Evolutionary conservation across 768 basidiomycete species (phyloP).

Genomic region (Asterophora parasitica): DNA sequence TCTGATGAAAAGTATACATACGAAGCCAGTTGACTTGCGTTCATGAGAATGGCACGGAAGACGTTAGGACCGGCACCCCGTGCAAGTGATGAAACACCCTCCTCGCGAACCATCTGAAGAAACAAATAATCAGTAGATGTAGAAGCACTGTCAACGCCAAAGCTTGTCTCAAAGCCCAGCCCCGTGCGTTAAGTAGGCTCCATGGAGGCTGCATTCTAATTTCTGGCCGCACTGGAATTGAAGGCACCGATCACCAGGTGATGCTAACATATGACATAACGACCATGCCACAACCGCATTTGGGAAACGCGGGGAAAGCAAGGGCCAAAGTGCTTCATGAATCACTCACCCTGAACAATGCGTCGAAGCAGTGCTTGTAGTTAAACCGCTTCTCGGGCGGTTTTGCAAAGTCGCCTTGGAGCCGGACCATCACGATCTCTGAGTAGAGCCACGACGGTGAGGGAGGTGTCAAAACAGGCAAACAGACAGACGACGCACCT

Average conservation of each 20-base stretch:
- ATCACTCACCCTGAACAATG: constrained; percentile 66
- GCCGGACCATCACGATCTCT: constrained; percentile 83
- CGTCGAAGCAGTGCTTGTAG: constrained; percentile 88
- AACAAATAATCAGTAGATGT: neutral
- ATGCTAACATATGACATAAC: constrained; percentile 1
- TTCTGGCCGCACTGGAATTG: too few species aligned
- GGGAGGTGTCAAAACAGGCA: neutral
- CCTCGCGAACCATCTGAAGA: constrained; percentile 78
- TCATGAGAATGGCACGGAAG: constrained; percentile 84
- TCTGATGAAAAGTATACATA: constrained; percentile 31
- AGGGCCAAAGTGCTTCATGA: neutral
- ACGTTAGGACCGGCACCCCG: constrained; percentile 84
- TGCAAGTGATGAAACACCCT: constrained; percentile 69
- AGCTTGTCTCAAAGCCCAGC: too few species aligned
- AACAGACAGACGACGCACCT: constrained; percentile 36
- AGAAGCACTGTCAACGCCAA: neutral
- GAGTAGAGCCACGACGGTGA: neutral
- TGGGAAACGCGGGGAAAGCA: constrained; percentile 7
- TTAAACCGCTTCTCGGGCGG: constrained; percentile 84
- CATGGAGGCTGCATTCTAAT: too few species aligned
- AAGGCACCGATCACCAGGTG: constrained; percentile 16
- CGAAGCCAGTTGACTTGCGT: constrained; percentile 89
- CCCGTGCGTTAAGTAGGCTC: too few species aligned
- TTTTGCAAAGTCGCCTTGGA: constrained; percentile 90
- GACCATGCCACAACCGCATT: constrained; percentile 7